Evolutionary conservation across 1,139 yeast species (phyloP).

Genomic region (Geotrichum reessii): DNA sequence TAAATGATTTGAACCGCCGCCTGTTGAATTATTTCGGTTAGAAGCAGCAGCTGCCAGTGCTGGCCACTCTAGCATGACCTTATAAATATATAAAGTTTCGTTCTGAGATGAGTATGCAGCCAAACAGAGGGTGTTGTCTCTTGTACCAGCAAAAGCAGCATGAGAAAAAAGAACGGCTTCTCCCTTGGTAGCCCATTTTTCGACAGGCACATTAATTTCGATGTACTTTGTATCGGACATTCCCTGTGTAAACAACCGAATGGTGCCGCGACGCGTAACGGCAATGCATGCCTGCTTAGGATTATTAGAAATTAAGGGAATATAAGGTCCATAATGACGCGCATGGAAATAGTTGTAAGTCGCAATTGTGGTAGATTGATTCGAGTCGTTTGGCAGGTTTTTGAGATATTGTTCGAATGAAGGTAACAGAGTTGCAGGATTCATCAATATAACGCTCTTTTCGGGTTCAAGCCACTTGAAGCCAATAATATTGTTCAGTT

Average conservation of each 20-base stretch:
- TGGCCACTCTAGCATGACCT: conserved; percentile 58
- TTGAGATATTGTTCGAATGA: conserved; percentile 13
- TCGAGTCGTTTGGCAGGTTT: conserved; percentile 1
- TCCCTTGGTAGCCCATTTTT: conserved; percentile 13
- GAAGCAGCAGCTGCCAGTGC: conserved; percentile 17
- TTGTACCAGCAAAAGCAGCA: conserved; percentile 57
- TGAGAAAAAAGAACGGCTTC: conserved; percentile 32
- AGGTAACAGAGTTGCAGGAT: conserved; percentile 25
- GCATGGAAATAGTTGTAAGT: conserved; percentile 44
- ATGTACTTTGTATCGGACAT: conserved; percentile 29
- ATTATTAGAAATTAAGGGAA: conserved; percentile 46
- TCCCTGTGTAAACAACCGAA: conserved; percentile 38
- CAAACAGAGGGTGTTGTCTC: conserved; percentile 47
- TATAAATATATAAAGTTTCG: conserved; percentile 44
- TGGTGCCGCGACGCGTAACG: conserved; percentile 57
- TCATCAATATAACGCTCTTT: conserved; percentile 43
- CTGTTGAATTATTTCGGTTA: neutral
- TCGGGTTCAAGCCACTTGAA: conserved; percentile 68
- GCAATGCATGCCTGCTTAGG: conserved; percentile 70
- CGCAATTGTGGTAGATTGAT: conserved; percentile 13
- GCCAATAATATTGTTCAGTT: conserved; percentile 40
- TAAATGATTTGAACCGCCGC: conserved; percentile 14
- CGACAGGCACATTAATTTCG: conserved; percentile 29
- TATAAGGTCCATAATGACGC: conserved; percentile 59
- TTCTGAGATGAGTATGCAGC: conserved; percentile 44